phyloP scores from a whole-genome alignment of 2,329 filamentous ascomycete species.

The Domatiomyces catenatus region DNA sequence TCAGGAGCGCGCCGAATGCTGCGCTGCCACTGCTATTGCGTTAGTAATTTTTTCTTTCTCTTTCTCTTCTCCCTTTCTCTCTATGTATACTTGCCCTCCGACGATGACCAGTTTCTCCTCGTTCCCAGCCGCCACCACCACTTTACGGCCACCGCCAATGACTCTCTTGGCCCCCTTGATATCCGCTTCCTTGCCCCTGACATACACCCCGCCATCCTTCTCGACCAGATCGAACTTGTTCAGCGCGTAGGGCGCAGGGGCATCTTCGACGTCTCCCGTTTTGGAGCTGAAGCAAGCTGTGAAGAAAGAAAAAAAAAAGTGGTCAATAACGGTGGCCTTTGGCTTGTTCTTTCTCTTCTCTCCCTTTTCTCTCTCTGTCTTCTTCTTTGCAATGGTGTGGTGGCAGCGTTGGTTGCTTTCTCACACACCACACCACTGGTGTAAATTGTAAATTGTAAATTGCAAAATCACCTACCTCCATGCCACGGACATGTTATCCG shows the following conservation, averaged over 20 bases:
- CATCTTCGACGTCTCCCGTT: conserved; percentile 88
- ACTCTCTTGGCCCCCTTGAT: conserved; percentile 64
- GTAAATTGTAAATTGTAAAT: too few species aligned
- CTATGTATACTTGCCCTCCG: conserved; percentile 41
- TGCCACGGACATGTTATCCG: conserved; percentile 92
- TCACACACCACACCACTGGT: too few species aligned
- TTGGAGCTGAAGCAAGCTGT: conserved; percentile 83
- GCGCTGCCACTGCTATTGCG: conserved; percentile 51
- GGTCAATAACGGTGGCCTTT: conserved; percentile 1
- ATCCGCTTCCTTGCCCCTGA: conserved; percentile 60
- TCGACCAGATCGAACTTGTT: conserved; percentile 67
- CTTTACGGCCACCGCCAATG: conserved; percentile 61
- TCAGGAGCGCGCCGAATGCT: conserved; percentile 65
- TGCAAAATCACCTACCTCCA: conserved; percentile 58
- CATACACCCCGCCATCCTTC: conserved; percentile 68
- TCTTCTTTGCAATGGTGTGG: too few species aligned
- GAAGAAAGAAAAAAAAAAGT: too few species aligned
- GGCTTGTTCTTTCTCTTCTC: neutral
- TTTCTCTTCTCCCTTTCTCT: conserved; percentile 1
- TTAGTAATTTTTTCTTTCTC: conserved; percentile 2
- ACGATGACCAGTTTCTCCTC: conserved; percentile 64
- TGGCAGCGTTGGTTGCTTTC: too few species aligned
- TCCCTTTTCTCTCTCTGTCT: too few species aligned
- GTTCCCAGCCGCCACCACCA: conserved; percentile 46
- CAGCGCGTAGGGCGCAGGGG: conserved; percentile 76